Percentiles rank a stretch among this genome's conserved stretches.
Evolutionary conservation across 2,329 filamentous ascomycete species (phyloP).

Genomic region (Scedosporium aurantiacum): DNA sequence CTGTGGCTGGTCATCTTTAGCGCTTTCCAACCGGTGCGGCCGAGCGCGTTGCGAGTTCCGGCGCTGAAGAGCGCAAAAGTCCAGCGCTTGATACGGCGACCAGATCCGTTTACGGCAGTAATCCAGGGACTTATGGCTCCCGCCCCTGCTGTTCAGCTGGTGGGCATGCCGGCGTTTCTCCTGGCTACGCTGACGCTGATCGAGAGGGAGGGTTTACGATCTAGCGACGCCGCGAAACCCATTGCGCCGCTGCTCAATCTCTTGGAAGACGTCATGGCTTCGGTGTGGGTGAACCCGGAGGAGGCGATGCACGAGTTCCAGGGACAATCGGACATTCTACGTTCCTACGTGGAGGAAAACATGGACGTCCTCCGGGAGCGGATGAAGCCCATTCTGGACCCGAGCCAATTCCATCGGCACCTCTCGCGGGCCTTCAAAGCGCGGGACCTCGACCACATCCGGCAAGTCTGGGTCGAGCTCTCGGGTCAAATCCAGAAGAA

Average conservation of each 20-base stretch:
- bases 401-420: constrained; percentile 6
- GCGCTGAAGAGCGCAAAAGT: neutral
- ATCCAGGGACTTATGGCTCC: constrained; percentile 5
- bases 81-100: neutral
- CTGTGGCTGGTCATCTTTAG: neutral
- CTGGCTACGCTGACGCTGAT: constrained; percentile 8
- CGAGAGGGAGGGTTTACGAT: neutral
- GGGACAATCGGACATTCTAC: neutral
- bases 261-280: constrained; percentile 6
- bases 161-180: constrained; percentile 1
- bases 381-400: neutral
- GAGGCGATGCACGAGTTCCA: constrained; percentile 3
- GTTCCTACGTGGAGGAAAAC: neutral
- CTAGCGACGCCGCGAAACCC: neutral
- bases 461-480: constrained; percentile 7
- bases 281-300: neutral
- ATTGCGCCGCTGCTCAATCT: constrained; percentile 6
- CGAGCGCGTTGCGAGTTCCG: neutral
- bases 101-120: neutral
- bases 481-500: neutral
- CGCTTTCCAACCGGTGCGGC: neutral
- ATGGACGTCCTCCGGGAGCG: neutral
- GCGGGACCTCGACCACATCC: constrained; percentile 3
- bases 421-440: constrained; percentile 4
- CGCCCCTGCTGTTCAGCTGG: neutral